Evolutionary conservation across 192 early-diverging fungal genomes (phyloP), one percentile per base, ranked within the genome.

Genomic region (Linnemannia exigua): DNA sequence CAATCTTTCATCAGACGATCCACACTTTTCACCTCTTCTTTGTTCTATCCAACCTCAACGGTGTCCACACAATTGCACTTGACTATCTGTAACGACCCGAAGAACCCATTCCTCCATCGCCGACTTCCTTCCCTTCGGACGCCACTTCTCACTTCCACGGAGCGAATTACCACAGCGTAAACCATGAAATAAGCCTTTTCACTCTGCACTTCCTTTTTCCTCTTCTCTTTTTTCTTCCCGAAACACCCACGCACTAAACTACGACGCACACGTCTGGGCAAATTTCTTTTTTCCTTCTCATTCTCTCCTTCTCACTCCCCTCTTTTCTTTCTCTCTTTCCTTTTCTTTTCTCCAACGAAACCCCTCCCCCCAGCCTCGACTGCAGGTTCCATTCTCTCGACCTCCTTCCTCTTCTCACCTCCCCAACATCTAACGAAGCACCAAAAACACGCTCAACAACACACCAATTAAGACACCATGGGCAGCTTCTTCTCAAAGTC

Each of bases 401-500:
- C 9, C 48, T 19, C 50, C 51, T 31, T 47, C 46, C 38, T 38
- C 67, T 41, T 70, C 73, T 16, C 69, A 25, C 17, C 51, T 54
- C 46, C n/a, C 31, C 33, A n/a, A n/a, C n/a, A n/a, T n/a, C n/a
- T n/a, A n/a, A n/a, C n/a, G n/a, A n/a, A n/a, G n/a, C n/a, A n/a
- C n/a, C n/a, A n/a, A n/a, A n/a, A n/a, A n/a, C n/a, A n/a, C n/a
- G n/a, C 61, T 41, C 38, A 68, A 15, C 14, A 19, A 67, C 67
- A 76, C 63, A 25, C 46, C 6, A 36, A 54, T 37, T 19, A 50
- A 79, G 3, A n/a, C n/a, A n/a, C n/a, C 78, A 86, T 86, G 84
- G 84, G 84, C 14, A 46, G 78, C 19, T 31, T 86, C 12, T 74
- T 86, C 58, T 86, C 84, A 58, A 86, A 80, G 74, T 70, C 75